These are phyloP conservation scores for Rhodosporidiobolus odoratus DNA, from an alignment of 768 basidiomycete genomes.

Conservation along the genomic window DNA sequence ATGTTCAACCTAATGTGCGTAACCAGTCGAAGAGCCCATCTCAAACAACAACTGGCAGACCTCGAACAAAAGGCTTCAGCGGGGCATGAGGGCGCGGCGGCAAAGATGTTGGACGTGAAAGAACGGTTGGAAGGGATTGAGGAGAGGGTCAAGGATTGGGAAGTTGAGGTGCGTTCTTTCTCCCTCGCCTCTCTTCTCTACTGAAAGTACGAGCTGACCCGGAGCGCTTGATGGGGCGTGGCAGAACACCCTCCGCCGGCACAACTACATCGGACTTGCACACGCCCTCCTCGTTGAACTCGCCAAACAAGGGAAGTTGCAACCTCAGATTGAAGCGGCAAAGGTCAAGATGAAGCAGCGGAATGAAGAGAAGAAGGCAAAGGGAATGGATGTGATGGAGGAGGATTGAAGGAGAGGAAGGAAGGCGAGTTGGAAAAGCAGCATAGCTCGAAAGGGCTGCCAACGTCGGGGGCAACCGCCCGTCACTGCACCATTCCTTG, in stretches of 20 bases:
- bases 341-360: conserved; percentile 52
- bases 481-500: too few relatives aligned
- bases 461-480: too few relatives aligned
- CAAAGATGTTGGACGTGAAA: conserved; percentile 61
- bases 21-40: conserved; percentile 42
- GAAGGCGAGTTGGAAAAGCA: neutral
- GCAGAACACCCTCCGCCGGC: conserved; percentile 68
- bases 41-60: conserved; percentile 68
- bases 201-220: neutral
- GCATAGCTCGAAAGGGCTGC: too few relatives aligned
- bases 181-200: neutral
- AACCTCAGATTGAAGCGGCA: conserved; percentile 47
- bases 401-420: conserved; percentile 12
- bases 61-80: conserved; percentile 53
- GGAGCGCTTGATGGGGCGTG: conserved; percentile 62
- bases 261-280: conserved; percentile 68
- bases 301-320: conserved; percentile 64
- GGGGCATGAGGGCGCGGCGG: conserved; percentile 39
- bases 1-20: conserved; percentile 57
- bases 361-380: conserved; percentile 49
- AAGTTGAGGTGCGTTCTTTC: conserved; percentile 23
- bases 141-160: conserved; percentile 37
- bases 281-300: conserved; percentile 68
- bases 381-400: conserved; percentile 32
- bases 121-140: conserved; percentile 55